A percentile compares a stretch with the other conserved stretches of the same genome.
Conservation (phyloP, 768 basidiomycete species). For the Gelatoporia subvermispora region DNA sequence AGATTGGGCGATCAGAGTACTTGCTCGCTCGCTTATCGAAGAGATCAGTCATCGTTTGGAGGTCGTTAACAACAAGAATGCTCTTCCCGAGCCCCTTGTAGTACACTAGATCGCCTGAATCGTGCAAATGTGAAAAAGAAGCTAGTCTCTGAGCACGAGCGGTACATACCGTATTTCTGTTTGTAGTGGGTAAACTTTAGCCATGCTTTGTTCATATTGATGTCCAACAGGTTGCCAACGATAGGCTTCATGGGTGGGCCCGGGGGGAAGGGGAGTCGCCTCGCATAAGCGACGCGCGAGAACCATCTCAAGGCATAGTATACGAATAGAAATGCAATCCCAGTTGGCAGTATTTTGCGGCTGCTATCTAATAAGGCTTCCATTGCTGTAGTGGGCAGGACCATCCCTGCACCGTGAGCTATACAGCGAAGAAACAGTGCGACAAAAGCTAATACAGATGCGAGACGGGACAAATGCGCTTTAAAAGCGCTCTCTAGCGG, state of each 20-base stretch:
- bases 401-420: no score
- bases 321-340: no score
- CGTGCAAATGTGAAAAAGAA: neutral
- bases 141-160: no score
- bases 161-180: slow-evolving; percentile 7
- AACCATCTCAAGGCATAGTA: no score
- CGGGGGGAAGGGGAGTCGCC: slow-evolving; percentile 9
- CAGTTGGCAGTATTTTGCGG: no score
- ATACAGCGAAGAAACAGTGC: no score
- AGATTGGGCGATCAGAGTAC: slow-evolving; percentile 29
- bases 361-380: no score
- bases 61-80: slow-evolving; percentile 26
- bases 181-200: slow-evolving; percentile 8
- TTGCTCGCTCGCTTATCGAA: slow-evolving; percentile 23
- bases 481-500: no score
- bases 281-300: no score
- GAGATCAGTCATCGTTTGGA: slow-evolving; percentile 23
- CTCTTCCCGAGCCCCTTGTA: slow-evolving; percentile 23
- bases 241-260: slow-evolving; percentile 9
- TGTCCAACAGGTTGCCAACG: slow-evolving; percentile 10
- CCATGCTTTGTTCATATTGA: slow-evolving; percentile 6
- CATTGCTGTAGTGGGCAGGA: no score
- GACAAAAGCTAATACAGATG: no score
- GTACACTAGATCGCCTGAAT: slow-evolving; percentile 26
- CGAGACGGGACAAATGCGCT: no score